These are phyloP conservation scores for Aureobasidium leucospermi DNA, from an alignment of 2,329 filamentous ascomycete genomes.

Conservation along the genomic window DNA sequence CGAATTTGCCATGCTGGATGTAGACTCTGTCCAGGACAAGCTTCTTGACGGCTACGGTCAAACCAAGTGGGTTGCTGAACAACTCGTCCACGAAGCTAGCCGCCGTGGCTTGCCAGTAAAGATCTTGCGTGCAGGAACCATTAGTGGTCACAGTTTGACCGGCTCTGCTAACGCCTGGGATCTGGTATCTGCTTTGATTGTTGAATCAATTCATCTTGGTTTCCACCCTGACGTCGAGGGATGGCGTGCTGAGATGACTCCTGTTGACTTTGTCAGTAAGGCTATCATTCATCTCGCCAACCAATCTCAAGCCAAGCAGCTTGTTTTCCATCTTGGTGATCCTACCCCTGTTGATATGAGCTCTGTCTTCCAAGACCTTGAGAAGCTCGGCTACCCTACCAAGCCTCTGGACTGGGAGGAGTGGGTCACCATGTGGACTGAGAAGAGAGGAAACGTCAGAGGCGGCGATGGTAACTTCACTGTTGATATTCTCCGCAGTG, in stretches of 20 bases:
- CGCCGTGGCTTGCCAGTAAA: constrained; percentile 62
- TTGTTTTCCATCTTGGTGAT: constrained; percentile 68
- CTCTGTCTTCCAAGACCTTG: constrained; percentile 57
- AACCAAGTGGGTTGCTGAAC: constrained; percentile 75
- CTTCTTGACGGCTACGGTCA: constrained; percentile 69
- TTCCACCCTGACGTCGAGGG: constrained; percentile 62
- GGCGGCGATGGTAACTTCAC: constrained; percentile 67
- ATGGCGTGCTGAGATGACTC: constrained; percentile 78
- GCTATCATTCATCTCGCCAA: constrained; percentile 64
- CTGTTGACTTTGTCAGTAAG: constrained; percentile 72
- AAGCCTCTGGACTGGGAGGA: constrained; percentile 60
- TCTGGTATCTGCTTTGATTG: constrained; percentile 65
- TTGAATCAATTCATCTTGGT: constrained; percentile 69
- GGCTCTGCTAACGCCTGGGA: constrained; percentile 74
- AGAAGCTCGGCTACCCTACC: constrained; percentile 63
- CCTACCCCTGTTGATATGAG: constrained; percentile 61
- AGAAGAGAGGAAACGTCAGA: constrained; percentile 58
- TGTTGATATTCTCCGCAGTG: constrained; percentile 69
- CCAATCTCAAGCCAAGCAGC: constrained; percentile 54
- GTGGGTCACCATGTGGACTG: constrained; percentile 67
- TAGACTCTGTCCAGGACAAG: constrained; percentile 62
- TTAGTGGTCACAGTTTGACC: constrained; percentile 67
- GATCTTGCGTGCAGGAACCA: constrained; percentile 68
- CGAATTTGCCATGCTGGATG: constrained; percentile 59
- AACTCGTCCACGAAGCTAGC: constrained; percentile 62